Percentiles rank a stretch among this genome's conserved stretches.
phyloP scores from a whole-genome alignment of 2,329 filamentous ascomycete genomes.

The Cercospora brassicicola region DNA sequence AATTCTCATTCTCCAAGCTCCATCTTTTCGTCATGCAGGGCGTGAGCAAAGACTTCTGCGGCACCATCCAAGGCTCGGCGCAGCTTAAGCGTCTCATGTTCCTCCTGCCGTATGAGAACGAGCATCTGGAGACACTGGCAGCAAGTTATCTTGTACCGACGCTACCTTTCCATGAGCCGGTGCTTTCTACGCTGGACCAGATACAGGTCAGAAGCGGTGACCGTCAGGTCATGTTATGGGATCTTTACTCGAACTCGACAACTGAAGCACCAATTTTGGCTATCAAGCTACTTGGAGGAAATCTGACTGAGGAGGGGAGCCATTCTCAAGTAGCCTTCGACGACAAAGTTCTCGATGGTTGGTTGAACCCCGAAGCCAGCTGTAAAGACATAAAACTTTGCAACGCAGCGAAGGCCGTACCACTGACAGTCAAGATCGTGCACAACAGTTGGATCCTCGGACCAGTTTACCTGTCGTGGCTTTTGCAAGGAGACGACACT shows the following conservation, averaged over 20 bases:
- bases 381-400: neutral
- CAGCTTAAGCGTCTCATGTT: conserved; percentile 1
- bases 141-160: neutral
- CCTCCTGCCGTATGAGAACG: neutral
- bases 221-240: no score
- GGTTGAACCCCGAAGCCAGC: neutral
- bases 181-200: no score
- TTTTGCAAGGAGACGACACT: neutral
- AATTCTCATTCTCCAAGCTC: neutral
- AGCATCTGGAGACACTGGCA: neutral
- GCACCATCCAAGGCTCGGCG: neutral
- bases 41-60: neutral
- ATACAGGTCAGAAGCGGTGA: no score
- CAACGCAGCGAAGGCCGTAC: neutral
- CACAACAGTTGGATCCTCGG: neutral
- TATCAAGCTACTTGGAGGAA: no score
- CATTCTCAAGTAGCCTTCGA: no score
- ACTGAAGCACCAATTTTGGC: no score
- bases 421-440: neutral
- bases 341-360: neutral
- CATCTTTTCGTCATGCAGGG: neutral
- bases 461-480: no score
- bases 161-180: neutral
- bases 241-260: no score
- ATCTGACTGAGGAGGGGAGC: no score